A percentile compares a stretch with the other conserved stretches of the same genome.
Evolutionary conservation across 345 rosid genomes (phyloP).

Genomic region (Dovyalis caffra): DNA sequence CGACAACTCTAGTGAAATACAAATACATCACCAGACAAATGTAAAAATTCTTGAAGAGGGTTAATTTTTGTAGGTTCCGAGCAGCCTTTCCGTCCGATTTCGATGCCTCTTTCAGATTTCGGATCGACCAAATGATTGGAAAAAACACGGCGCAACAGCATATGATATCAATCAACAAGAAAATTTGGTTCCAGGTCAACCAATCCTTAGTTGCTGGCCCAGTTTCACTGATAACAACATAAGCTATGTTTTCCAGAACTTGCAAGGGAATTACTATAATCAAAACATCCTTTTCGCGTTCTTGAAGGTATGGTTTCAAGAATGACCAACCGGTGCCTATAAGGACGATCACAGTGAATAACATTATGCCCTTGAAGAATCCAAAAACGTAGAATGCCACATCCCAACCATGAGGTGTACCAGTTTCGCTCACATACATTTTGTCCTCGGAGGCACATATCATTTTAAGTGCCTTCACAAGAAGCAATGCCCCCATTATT

Average conservation of each 20-base stretch:
- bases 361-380: conserved; percentile 55
- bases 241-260: conserved; percentile 52
- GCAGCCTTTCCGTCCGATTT: conserved; percentile 48
- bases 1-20: conserved; percentile 50
- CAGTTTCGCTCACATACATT: conserved; percentile 36
- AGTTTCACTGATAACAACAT: conserved; percentile 40
- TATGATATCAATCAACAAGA: conserved; percentile 42
- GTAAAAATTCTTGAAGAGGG: conserved; percentile 54
- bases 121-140: conserved; percentile 59
- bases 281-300: conserved; percentile 50
- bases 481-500: conserved; percentile 46
- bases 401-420: conserved; percentile 67
- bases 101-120: conserved; percentile 43
- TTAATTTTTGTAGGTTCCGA: conserved; percentile 44
- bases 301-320: conserved; percentile 54
- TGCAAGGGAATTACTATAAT: conserved; percentile 49
- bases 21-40: conserved; percentile 39
- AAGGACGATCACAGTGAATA: conserved; percentile 50
- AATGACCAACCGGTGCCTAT: conserved; percentile 65
- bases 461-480: conserved; percentile 49
- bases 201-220: conserved; percentile 53
- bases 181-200: conserved; percentile 50
- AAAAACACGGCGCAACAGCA: conserved; percentile 56
- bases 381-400: conserved; percentile 53
- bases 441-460: conserved; percentile 50